Evolutionary conservation across 176 grass and related monocot genomes (phyloP), one percentile per base, ranked within the genome.

Genomic region (Paspalum vaginatum): DNA sequence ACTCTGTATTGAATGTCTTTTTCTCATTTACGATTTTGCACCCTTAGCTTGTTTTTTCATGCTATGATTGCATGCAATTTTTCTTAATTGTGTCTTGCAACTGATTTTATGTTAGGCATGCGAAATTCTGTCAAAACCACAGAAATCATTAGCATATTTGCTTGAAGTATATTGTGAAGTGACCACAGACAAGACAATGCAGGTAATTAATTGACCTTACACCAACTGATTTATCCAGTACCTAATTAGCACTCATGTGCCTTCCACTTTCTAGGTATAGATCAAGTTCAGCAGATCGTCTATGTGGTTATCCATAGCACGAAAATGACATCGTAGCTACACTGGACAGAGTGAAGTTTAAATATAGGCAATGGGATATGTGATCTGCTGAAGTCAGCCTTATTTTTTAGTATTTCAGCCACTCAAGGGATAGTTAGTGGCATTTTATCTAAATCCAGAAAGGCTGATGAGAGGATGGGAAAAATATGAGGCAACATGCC

Each of bases 81-180:
- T 84, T 44, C 17, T 79, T 54, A 80, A 40, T 69, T 79, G 20
- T 3, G 43, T 64, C 4, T 54, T 55, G 45, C 54, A 65, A 61
- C 38, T 54, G 68, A 40, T 81, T 79, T 79, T 56, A 78, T 64
- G 80, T 80, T 90, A 98, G 95, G 95, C 92, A 25, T 98, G 92
- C 63, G 92, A 94, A 51, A 79, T 94, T 83, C 84, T 98, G 43
- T 94, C 73, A 66, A 98, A 98, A 75, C 92, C 92, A 48, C 92
- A 98, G 43, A 98, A 98, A 88, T 98, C 95, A 57, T 89, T 94
- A 75, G 92, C 95, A 64, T 98, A 98, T 88, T 87, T 98, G 85
- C 95, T 94, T 24, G 95, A 92, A 72, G 52, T 87, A 62, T 92
- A 94, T 65, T 98, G 92, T 92, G 87, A 79, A 85, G 92, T 94